A percentile compares a stretch with the other conserved stretches of the same genome.
phyloP scores from a whole-genome alignment of 31 red algal genomes.

The Asparagopsis taxiformis region DNA sequence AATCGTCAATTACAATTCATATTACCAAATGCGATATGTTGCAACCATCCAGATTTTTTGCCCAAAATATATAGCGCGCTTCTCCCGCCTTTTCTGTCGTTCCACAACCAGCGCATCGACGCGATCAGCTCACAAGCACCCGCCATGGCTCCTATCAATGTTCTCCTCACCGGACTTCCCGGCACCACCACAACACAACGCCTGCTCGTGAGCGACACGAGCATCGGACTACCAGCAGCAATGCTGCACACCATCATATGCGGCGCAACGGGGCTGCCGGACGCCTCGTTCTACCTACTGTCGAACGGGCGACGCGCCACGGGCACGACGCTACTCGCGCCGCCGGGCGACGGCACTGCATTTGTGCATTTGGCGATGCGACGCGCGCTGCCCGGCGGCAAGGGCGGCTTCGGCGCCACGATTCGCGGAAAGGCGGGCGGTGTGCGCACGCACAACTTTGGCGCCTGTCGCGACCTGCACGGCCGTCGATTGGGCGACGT shows the following conservation, averaged over 20 bases:
- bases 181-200: conserved; percentile 10
- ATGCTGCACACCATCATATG: conserved; percentile 5
- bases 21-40: too few species aligned
- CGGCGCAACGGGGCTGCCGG: conserved; percentile 14
- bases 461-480: conserved; percentile 47
- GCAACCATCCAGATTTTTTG: too few species aligned
- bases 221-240: background rate
- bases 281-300: conserved; percentile 25
- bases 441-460: conserved; percentile 61
- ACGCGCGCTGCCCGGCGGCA: conserved; percentile 54
- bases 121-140: background rate
- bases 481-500: conserved; percentile 54
- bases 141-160: conserved; percentile 52
- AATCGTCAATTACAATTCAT: too few species aligned
- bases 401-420: conserved; percentile 66
- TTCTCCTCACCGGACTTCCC: conserved; percentile 33
- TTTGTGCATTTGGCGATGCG: conserved; percentile 30
- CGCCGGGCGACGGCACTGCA: conserved; percentile 34
- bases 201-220: conserved; percentile 21
- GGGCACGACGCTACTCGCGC: conserved; percentile 6
- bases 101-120: too few species aligned
- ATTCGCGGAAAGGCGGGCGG: conserved; percentile 27
- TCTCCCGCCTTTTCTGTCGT: too few species aligned
- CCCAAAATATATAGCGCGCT: too few species aligned
- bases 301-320: conserved; percentile 11